phyloP scores from a whole-genome alignment of 345 rosid species.

The Eutrema yunnanense region DNA sequence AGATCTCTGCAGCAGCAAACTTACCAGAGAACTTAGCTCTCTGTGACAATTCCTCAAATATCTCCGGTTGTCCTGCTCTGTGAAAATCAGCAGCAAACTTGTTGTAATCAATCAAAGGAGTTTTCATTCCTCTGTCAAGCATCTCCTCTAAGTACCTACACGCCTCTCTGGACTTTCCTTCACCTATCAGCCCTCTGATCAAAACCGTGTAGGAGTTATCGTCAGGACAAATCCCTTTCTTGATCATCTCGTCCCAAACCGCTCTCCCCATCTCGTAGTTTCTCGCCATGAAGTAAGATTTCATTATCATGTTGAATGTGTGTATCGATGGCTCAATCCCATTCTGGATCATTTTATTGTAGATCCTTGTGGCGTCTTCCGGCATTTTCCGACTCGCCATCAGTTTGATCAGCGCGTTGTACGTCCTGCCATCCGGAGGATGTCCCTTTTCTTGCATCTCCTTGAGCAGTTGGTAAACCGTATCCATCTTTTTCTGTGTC shows the following conservation, averaged over 20 bases:
- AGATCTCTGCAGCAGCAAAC: slow-evolving; percentile 56
- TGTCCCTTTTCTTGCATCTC: slow-evolving; percentile 77
- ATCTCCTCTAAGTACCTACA: slow-evolving; percentile 75
- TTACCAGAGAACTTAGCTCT: slow-evolving; percentile 76
- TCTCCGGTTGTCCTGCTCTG: slow-evolving; percentile 57
- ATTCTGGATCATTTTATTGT: slow-evolving; percentile 57
- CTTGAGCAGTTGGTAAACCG: slow-evolving; percentile 56
- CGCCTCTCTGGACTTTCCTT: slow-evolving; percentile 71
- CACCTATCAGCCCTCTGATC: slow-evolving; percentile 70
- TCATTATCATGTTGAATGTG: slow-evolving; percentile 81
- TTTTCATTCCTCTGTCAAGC: slow-evolving; percentile 87
- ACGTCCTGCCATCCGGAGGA: slow-evolving; percentile 81
- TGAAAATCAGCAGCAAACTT: slow-evolving; percentile 75
- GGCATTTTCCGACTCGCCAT: slow-evolving; percentile 59
- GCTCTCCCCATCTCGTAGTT: slow-evolving; percentile 55
- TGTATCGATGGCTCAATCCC: slow-evolving; percentile 70
- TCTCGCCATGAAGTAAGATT: slow-evolving; percentile 60
- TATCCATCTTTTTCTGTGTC: slow-evolving; percentile 54
- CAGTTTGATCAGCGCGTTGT: slow-evolving; percentile 72
- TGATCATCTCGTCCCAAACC: slow-evolving; percentile 82
- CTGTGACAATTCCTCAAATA: slow-evolving; percentile 65
- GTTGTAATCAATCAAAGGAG: slow-evolving; percentile 79
- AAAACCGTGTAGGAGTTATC: slow-evolving; percentile 75
- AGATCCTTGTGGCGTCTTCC: slow-evolving; percentile 58
- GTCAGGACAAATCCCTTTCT: slow-evolving; percentile 71